phyloP scores from a whole-genome alignment of 345 rosid genomes.

The Draba incana region DNA sequence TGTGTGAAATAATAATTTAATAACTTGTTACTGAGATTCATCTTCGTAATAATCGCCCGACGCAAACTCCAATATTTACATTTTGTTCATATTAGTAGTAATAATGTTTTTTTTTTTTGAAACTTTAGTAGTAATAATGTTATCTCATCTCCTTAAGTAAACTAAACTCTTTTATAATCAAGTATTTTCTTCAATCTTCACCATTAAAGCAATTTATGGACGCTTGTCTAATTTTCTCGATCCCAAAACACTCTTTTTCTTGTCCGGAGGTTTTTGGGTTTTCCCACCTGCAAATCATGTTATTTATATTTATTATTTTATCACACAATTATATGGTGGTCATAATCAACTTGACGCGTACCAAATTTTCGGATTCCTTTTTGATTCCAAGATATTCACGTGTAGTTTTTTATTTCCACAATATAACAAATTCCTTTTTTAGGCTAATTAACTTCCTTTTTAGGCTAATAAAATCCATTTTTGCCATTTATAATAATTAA shows the following conservation, averaged over 20 bases:
- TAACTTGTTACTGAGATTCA: conserved; percentile 21
- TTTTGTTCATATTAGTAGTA: not conserved
- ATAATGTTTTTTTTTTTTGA: too few relatives aligned
- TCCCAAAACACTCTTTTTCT: conserved; percentile 21
- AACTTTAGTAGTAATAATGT: too few relatives aligned
- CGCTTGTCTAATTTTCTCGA: conserved; percentile 22
- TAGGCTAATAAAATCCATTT: too few relatives aligned
- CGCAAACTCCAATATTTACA: conserved; percentile 14
- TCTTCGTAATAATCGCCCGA: conserved; percentile 38
- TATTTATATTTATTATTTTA: not conserved
- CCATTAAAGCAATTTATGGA: not conserved
- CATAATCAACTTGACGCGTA: conserved; percentile 16
- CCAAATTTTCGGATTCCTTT: conserved; percentile 7
- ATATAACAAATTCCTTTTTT: not conserved
- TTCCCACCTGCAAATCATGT: conserved; percentile 17
- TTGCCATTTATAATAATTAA: too few relatives aligned
- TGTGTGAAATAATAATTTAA: conserved; percentile 12
- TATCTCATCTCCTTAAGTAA: conserved; percentile 2
- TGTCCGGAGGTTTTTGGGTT: conserved; percentile 9
- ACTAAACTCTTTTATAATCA: not conserved
- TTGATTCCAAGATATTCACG: not conserved
- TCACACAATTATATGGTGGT: not conserved
- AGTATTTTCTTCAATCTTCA: not conserved
- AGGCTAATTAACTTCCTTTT: too few relatives aligned
- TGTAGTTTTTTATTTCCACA: conserved; percentile 7